These are phyloP conservation scores for Meripilus lineatus DNA, from an alignment of 1,284 basidiomycete genomes.

Conservation along the genomic window DNA sequence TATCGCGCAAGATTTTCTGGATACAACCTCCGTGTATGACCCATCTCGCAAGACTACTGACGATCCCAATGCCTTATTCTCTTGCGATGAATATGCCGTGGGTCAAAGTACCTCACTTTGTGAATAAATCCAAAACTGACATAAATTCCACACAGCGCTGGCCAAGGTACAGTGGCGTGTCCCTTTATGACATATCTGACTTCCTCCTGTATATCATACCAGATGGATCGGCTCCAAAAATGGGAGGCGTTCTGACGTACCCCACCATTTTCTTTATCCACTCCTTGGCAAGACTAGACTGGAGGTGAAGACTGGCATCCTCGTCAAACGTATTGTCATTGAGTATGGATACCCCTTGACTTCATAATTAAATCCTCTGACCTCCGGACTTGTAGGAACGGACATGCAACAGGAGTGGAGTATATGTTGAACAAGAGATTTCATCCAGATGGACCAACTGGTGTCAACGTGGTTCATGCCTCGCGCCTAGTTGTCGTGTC, in stretches of 20 bases:
- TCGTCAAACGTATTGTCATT: conserved; percentile 25
- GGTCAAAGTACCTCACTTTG: too few relatives aligned
- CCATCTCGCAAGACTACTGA: conserved; percentile 3
- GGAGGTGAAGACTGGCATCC: conserved; percentile 19
- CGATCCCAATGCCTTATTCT: conserved; percentile 8
- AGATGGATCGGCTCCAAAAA: conserved; percentile 48
- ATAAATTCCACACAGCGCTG: too few relatives aligned
- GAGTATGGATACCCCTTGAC: conserved; percentile 13
- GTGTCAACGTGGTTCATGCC: conserved; percentile 30
- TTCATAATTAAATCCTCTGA: neutral
- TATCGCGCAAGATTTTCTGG: conserved; percentile 37
- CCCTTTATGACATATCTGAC: too few relatives aligned
- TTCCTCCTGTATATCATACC: too few relatives aligned
- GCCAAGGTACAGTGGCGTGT: too few relatives aligned
- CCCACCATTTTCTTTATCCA: conserved; percentile 56
- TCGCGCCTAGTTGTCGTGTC: conserved; percentile 43
- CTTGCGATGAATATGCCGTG: conserved; percentile 9
- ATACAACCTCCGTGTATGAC: conserved; percentile 37
- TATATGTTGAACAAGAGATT: conserved; percentile 37
- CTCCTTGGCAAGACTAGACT: conserved; percentile 24
- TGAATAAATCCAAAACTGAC: too few relatives aligned
- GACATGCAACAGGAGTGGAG: conserved; percentile 51
- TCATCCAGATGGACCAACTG: conserved; percentile 15
- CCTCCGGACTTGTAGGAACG: conserved; percentile 5
- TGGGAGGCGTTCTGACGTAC: conserved; percentile 53